phyloP scores from a whole-genome alignment of 192 early-diverging fungal genomes.

The Phlyctochytrium planicorne region DNA sequence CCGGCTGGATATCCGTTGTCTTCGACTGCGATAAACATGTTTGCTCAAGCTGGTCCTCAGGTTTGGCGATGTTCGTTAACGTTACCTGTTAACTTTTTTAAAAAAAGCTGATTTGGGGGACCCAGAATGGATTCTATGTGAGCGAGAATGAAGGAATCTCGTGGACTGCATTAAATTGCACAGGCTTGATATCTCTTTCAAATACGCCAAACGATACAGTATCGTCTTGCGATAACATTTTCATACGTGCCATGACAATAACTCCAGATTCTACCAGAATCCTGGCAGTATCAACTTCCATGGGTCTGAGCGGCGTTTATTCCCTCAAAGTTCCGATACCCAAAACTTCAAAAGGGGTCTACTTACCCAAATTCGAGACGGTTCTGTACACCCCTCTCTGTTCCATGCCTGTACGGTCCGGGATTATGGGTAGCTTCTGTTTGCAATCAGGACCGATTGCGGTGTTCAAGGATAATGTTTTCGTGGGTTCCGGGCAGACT shows the following conservation, averaged over 20 bases:
- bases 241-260: background rate
- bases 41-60: background rate
- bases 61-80: no score
- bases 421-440: background rate
- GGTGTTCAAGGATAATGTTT: slow-evolving; percentile 1
- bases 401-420: background rate
- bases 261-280: background rate
- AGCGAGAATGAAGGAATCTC: background rate
- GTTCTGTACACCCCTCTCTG: background rate
- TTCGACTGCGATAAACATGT: background rate
- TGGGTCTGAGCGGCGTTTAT: background rate
- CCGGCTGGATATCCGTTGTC: background rate
- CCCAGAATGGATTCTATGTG: background rate
- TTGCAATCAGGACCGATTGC: background rate
- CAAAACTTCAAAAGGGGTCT: background rate
- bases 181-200: background rate
- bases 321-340: background rate
- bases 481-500: background rate
- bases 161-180: background rate
- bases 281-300: background rate
- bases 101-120: background rate
- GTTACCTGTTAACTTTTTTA: no score
- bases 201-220: background rate
- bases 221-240: background rate
- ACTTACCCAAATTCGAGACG: background rate